These are phyloP conservation scores for Gilbertella persicaria DNA, from an alignment of 371 early-diverging fungal species.

Conservation along the genomic window DNA sequence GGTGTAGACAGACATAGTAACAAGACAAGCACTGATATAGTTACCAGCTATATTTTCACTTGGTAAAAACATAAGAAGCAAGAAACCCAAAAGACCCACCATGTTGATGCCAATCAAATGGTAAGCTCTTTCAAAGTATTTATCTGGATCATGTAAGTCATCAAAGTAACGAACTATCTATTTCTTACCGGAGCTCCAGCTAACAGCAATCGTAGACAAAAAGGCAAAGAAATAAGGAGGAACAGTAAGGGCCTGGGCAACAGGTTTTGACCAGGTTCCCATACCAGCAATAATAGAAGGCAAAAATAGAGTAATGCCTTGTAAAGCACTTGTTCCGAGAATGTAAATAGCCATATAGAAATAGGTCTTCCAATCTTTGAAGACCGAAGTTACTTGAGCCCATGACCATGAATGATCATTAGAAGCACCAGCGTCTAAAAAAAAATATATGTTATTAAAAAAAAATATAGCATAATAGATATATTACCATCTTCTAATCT, in stretches of 20 bases:
- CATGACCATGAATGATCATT: conserved; percentile 49
- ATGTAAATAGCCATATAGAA: conserved; percentile 41
- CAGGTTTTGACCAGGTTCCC: conserved; percentile 42
- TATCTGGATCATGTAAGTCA: conserved; percentile 9
- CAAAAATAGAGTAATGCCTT: conserved; percentile 44
- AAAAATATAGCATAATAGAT: neutral
- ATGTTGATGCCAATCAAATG: conserved; percentile 33
- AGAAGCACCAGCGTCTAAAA: conserved; percentile 41
- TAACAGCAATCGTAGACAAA: conserved; percentile 21
- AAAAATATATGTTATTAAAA: neutral
- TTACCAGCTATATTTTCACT: conserved; percentile 13
- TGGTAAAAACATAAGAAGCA: conserved; percentile 32
- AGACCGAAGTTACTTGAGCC: conserved; percentile 38
- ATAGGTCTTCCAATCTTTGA: conserved; percentile 47
- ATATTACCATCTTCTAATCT: conserved; percentile 43
- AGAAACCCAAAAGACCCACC: conserved; percentile 26
- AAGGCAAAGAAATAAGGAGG: conserved; percentile 42
- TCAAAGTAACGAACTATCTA: neutral
- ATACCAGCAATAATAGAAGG: conserved; percentile 37
- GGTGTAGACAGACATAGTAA: conserved; percentile 33
- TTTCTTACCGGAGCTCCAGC: conserved; percentile 38
- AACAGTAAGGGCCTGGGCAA: conserved; percentile 35
- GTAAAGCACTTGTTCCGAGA: conserved; percentile 38
- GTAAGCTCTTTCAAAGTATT: conserved; percentile 27
- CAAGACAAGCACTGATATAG: conserved; percentile 33